Conservation (phyloP, 2,329 filamentous ascomycete species). For the Fulvia fulva region DNA sequence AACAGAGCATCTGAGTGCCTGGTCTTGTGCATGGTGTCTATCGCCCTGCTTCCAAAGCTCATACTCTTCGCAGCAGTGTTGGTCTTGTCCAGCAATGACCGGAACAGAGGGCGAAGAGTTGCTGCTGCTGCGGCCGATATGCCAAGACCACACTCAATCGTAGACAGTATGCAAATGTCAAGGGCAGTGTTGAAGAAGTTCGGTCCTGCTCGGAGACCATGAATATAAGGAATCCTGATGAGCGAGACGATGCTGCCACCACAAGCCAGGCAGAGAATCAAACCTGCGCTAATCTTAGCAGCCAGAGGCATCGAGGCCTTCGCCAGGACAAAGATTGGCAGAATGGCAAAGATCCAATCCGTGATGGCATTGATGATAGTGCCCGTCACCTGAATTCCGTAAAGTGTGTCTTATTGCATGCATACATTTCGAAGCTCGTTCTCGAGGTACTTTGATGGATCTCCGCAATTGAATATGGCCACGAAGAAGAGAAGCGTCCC, state of each 20-base stretch:
- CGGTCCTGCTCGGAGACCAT: constrained; percentile 14
- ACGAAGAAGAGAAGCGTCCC: constrained; percentile 33
- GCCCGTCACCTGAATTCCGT: constrained; percentile 22
- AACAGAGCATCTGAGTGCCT: constrained; percentile 4
- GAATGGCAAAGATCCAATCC: constrained; percentile 35
- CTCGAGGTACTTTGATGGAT: constrained; percentile 20
- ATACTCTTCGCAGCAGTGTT: neutral
- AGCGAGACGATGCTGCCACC: constrained; percentile 25
- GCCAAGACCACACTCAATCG: constrained; percentile 35
- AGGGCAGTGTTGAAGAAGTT: constrained; percentile 26
- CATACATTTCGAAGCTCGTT: constrained; percentile 22
- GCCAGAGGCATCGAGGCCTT: constrained; percentile 39
- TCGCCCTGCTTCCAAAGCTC: constrained; percentile 1
- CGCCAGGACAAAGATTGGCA: constrained; percentile 40
- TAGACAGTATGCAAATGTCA: constrained; percentile 31
- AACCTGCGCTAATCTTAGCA: constrained; percentile 39
- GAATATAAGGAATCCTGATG: constrained; percentile 26
- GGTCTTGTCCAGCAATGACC: constrained; percentile 15
- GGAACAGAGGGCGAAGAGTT: constrained; percentile 33
- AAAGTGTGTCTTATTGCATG: constrained; percentile 13
- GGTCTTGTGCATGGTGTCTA: constrained; percentile 1
- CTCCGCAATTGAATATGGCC: constrained; percentile 32
- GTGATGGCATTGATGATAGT: constrained; percentile 36
- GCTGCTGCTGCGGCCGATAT: constrained; percentile 34
- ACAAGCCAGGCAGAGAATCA: constrained; percentile 39